phyloP scores from a whole-genome alignment of 495 filamentous ascomycete genomes.

The Jackrogersella multiformis region DNA sequence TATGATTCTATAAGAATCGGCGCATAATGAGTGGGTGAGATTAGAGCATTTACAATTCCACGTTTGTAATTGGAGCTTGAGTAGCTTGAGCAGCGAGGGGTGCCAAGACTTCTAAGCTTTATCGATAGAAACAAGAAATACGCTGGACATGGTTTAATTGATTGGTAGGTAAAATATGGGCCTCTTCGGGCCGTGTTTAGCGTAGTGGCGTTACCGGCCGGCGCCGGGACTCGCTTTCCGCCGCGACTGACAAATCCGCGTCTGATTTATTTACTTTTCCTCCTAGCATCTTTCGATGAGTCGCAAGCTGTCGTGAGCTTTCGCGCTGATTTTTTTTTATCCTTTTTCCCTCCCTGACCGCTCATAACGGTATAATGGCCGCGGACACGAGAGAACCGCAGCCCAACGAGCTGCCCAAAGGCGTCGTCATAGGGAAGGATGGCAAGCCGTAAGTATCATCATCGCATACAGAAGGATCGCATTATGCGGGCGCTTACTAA shows the following conservation, averaged over 20 bases:
- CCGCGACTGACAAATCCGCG: conserved; percentile 41
- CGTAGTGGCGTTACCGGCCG: conserved; percentile 33
- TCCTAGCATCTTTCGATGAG: conserved; percentile 32
- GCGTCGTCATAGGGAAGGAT: conserved; percentile 87
- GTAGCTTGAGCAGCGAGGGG: conserved; percentile 1
- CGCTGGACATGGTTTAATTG: neutral
- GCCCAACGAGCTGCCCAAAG: conserved; percentile 69
- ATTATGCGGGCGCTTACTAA: conserved; percentile 28
- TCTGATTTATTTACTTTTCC: conserved; percentile 23
- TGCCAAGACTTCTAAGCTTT: conserved; percentile 38
- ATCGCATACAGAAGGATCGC: neutral
- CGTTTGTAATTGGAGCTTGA: neutral
- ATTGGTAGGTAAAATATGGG: neutral
- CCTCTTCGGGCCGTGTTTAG: conserved; percentile 18
- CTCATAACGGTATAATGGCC: conserved; percentile 42
- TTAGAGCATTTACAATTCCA: conserved; percentile 1
- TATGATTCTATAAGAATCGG: conserved; percentile 1
- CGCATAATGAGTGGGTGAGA: conserved; percentile 8
- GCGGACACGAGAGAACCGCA: conserved; percentile 45
- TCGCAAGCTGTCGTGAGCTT: conserved; percentile 34
- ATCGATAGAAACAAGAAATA: conserved; percentile 46
- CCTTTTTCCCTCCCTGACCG: conserved; percentile 4
- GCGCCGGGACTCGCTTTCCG: conserved; percentile 40
- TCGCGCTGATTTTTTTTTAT: conserved; percentile 19
- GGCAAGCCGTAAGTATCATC: conserved; percentile 84